Conservation (phyloP, 2,329 filamentous ascomycete genomes). For the Fusarium chuoi region DNA sequence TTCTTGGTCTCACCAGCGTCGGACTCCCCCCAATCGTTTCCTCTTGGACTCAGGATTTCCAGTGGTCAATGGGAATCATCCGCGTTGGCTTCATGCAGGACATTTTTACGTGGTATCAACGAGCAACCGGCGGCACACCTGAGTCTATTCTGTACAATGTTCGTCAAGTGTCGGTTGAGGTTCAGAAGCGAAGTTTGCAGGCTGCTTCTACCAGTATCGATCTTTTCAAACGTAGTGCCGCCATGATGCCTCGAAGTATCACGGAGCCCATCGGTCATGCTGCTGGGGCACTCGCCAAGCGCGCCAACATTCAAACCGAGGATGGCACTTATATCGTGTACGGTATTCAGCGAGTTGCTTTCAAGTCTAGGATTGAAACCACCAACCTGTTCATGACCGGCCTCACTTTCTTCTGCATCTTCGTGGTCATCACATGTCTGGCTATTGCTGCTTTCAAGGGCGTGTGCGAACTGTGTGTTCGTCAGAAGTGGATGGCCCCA, state of each 20-base stretch:
- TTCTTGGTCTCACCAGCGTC: slow-evolving; percentile 86
- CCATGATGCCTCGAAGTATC: slow-evolving; percentile 60
- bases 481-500: slow-evolving; percentile 79
- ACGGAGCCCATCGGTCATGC: slow-evolving; percentile 52
- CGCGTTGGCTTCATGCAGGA: slow-evolving; percentile 85
- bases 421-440: slow-evolving; percentile 79
- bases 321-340: slow-evolving; percentile 72
- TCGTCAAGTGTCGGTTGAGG: slow-evolving; percentile 80
- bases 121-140: slow-evolving; percentile 87
- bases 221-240: slow-evolving; percentile 65
- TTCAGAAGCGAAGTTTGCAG: slow-evolving; percentile 70
- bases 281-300: slow-evolving; percentile 60
- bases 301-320: slow-evolving; percentile 62
- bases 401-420: slow-evolving; percentile 86
- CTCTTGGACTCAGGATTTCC: slow-evolving; percentile 96
- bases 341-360: slow-evolving; percentile 90
- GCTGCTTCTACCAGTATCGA: slow-evolving; percentile 52
- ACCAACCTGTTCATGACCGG: slow-evolving; percentile 96
- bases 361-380: slow-evolving; percentile 83
- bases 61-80: slow-evolving; percentile 98
- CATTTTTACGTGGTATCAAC: slow-evolving; percentile 95
- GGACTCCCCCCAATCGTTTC: slow-evolving; percentile 86
- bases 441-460: slow-evolving; percentile 83
- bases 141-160: slow-evolving; percentile 81
- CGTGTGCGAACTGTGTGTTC: slow-evolving; percentile 79